Evolutionary conservation across 306 rosid species (phyloP).

Genomic region (Medicago lupulina): DNA sequence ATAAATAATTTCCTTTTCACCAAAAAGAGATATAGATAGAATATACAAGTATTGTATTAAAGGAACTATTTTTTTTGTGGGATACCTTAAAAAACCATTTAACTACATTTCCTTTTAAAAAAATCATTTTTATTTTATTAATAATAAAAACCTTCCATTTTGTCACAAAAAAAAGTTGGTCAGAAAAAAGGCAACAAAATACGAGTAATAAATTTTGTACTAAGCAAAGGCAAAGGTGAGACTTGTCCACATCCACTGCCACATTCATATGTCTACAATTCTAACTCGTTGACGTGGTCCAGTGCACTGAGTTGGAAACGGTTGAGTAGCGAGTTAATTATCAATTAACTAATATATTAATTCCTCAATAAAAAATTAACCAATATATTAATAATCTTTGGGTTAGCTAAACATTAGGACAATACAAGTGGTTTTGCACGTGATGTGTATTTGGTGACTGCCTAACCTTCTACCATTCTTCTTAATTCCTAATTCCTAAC

Average conservation of each 20-base stretch:
- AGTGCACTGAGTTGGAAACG: background rate
- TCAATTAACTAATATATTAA: background rate
- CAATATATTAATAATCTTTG: background rate
- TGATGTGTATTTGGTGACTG: conserved; percentile 37
- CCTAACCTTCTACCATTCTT: conserved; percentile 6
- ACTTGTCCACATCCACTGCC: background rate
- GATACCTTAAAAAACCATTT: no score
- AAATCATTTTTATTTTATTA: no score
- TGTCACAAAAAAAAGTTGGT: no score
- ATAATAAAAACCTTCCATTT: no score
- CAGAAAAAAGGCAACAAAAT: background rate
- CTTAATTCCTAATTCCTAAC: background rate
- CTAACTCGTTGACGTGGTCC: background rate
- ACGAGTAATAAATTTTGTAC: background rate
- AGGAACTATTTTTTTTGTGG: background rate
- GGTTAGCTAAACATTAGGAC: background rate
- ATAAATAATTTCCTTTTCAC: background rate
- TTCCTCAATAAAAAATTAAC: no score
- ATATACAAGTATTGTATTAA: no score
- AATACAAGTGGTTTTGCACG: conserved; percentile 35
- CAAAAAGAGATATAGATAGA: background rate
- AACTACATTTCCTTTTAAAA: no score
- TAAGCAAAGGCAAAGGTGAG: background rate
- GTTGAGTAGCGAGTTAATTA: background rate
- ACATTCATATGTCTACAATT: background rate